Percentiles rank a stretch among this genome's conserved stretches.
Evolutionary conservation across 352 stramenopile species (phyloP).

Genomic region (Thalassiosira mediterranea): DNA sequence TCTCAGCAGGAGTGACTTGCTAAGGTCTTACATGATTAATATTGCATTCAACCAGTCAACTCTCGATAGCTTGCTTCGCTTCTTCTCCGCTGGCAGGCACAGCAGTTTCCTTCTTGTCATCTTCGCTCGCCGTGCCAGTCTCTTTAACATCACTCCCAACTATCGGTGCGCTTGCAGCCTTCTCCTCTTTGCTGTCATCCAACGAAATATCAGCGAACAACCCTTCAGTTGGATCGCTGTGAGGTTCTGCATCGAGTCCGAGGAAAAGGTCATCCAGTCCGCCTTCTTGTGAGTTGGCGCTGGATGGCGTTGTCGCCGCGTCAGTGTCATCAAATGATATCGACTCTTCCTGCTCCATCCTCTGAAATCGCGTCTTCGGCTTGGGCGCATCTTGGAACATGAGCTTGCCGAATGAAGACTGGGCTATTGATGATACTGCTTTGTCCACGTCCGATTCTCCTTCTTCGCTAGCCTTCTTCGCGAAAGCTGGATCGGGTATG

Average conservation of each 20-base stretch:
- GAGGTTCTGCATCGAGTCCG: constrained; percentile 14
- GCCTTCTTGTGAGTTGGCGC: constrained; percentile 3
- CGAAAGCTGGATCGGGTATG: constrained; percentile 1
- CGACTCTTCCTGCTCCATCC: constrained; percentile 15
- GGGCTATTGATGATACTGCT: not conserved
- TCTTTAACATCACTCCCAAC: too few species aligned
- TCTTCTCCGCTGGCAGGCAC: too few species aligned
- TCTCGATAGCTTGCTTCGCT: too few species aligned
- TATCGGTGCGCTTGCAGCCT: too few species aligned
- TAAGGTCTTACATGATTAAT: too few species aligned
- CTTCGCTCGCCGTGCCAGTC: too few species aligned
- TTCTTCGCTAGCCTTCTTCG: not conserved
- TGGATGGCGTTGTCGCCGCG: constrained; percentile 18
- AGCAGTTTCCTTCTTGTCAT: too few species aligned
- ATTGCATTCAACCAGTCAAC: too few species aligned
- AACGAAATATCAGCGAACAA: constrained; percentile 38
- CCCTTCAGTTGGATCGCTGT: constrained; percentile 17
- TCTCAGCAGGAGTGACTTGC: not conserved
- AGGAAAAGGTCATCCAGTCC: constrained; percentile 17
- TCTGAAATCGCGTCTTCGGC: constrained; percentile 29
- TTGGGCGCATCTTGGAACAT: constrained; percentile 19
- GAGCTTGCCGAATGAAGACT: constrained; percentile 5
- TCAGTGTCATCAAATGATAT: constrained; percentile 31
- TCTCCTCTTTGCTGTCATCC: not conserved
- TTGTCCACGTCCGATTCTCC: constrained; percentile 8